phyloP scores from a whole-genome alignment of 768 basidiomycete species.

The Mycena indigotica region DNA sequence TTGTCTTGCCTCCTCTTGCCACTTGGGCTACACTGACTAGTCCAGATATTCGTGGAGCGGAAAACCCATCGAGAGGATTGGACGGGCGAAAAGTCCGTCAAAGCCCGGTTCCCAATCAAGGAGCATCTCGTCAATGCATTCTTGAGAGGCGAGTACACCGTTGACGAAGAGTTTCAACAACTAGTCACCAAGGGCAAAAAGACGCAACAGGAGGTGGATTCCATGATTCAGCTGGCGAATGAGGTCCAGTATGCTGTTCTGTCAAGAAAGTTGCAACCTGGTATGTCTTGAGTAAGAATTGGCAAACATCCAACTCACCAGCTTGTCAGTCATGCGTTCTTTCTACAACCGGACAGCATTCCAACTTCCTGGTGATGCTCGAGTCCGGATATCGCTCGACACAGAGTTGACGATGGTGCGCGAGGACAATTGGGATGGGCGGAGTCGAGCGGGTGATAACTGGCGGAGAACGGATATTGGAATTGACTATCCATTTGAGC shows the following conservation, averaged over 20 bases:
- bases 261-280: slow-evolving; percentile 79
- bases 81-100: slow-evolving; percentile 99
- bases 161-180: slow-evolving; percentile 90
- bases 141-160: slow-evolving; percentile 84
- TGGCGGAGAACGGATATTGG: slow-evolving; percentile 95
- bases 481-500: slow-evolving; percentile 88
- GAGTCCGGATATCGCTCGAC: slow-evolving; percentile 97
- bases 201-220: slow-evolving; percentile 85
- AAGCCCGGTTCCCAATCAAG: slow-evolving; percentile 93
- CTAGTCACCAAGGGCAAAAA: slow-evolving; percentile 91
- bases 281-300: slow-evolving; percentile 44
- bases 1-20: slow-evolving; percentile 7
- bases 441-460: slow-evolving; percentile 74
- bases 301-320: neutral
- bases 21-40: no score
- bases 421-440: slow-evolving; percentile 96
- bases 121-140: slow-evolving; percentile 93
- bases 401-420: slow-evolving; percentile 93
- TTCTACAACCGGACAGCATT: slow-evolving; percentile 99
- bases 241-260: slow-evolving; percentile 93
- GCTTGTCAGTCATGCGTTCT: slow-evolving; percentile 78
- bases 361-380: slow-evolving; percentile 97
- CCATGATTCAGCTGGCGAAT: slow-evolving; percentile 94
- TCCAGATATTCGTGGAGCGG: slow-evolving; percentile 84
- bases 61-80: slow-evolving; percentile 97